These are phyloP conservation scores for Backusella luteola DNA, from an alignment of 192 early-diverging fungal genomes.

Conservation along the genomic window DNA sequence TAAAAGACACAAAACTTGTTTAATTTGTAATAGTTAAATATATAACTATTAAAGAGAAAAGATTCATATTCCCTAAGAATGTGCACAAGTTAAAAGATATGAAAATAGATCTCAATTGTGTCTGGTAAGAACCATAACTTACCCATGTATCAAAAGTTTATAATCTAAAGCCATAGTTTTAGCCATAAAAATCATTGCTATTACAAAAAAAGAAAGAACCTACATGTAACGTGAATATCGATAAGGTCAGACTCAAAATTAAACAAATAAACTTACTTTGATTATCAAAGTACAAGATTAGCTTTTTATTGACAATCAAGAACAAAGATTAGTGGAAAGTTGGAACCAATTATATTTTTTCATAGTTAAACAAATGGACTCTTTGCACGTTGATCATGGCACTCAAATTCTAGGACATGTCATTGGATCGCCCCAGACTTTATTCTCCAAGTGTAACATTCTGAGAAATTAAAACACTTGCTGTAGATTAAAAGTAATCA, in stretches of 20 bases:
- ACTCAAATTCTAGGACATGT: not conserved
- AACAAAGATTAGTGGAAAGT: not conserved
- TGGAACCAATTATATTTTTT: not conserved
- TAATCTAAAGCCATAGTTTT: not conserved
- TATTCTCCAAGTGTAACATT: not conserved
- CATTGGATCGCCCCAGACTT: not conserved
- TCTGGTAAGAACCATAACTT: not conserved
- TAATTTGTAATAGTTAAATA: not conserved
- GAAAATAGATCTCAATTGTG: not conserved
- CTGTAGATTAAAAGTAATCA: not conserved
- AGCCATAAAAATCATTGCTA: not conserved
- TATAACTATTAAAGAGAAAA: not conserved
- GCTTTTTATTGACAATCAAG: not conserved
- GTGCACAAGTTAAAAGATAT: not conserved
- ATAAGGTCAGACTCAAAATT: not conserved
- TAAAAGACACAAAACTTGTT: not conserved
- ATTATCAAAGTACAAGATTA: not conserved
- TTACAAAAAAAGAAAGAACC: not conserved
- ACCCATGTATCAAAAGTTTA: not conserved
- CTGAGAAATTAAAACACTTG: not conserved
- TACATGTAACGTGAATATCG: not conserved
- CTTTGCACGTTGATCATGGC: slow-evolving; percentile 2
- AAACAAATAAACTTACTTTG: not conserved
- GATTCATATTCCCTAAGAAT: not conserved
- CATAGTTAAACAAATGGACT: not conserved